These are phyloP conservation scores for Infundibulicybe gibba DNA, from an alignment of 768 basidiomycete species.

Conservation along the genomic window DNA sequence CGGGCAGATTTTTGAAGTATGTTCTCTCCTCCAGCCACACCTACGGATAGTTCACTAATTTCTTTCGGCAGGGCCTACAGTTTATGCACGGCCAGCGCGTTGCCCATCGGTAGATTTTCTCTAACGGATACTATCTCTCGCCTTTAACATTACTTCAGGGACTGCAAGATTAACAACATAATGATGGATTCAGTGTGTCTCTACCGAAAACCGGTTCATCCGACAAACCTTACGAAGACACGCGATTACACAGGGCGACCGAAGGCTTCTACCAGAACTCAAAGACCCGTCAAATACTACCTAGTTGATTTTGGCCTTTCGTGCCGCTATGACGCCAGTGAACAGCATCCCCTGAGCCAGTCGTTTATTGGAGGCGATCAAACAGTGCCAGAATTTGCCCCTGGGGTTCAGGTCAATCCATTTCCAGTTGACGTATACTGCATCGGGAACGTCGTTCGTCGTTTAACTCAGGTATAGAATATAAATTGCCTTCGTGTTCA, in stretches of 20 bases:
- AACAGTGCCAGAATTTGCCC: no score
- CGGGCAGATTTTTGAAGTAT: constrained; percentile 15
- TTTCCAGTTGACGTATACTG: constrained; percentile 2
- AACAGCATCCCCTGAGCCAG: no score
- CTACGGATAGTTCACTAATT: not conserved
- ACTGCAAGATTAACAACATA: constrained; percentile 3
- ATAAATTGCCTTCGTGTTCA: not conserved
- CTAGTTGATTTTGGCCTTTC: constrained; percentile 5
- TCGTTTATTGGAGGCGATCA: no score
- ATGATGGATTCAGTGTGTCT: constrained; percentile 3
- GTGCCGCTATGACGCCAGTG: not conserved
- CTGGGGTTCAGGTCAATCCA: not conserved
- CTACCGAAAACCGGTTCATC: constrained; percentile 1
- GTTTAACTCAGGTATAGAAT: constrained; percentile 1
- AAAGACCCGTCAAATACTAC: no score
- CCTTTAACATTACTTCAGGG: no score
- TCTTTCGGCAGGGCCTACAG: constrained; percentile 17
- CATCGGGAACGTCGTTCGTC: not conserved
- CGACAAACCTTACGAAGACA: not conserved
- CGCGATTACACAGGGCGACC: not conserved
- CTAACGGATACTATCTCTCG: no score
- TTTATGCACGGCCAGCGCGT: constrained; percentile 25
- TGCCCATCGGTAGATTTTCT: constrained; percentile 20
- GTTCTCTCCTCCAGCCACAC: not conserved
- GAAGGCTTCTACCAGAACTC: not conserved